A percentile compares a stretch with the other conserved stretches of the same genome.
Conservation (phyloP, 2,329 filamentous ascomycete species). For the Penicillium sp. region DNA sequence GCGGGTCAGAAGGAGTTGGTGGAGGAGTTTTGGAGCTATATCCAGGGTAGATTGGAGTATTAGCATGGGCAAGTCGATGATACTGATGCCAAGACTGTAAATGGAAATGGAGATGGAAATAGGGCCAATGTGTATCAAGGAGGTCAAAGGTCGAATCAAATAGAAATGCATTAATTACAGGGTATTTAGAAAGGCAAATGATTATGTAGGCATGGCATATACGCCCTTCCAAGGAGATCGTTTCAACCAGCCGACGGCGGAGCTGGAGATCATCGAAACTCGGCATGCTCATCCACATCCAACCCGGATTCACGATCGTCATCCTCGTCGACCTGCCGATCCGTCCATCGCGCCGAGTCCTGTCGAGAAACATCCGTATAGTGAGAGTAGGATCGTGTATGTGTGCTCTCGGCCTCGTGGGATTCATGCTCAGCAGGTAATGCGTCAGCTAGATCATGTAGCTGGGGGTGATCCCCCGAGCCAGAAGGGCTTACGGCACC, state of each 20-base stretch:
- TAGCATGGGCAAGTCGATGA: conserved; percentile 16
- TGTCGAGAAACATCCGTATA: conserved; percentile 33
- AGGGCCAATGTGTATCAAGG: background rate
- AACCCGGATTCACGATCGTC: conserved; percentile 51
- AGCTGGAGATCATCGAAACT: conserved; percentile 27
- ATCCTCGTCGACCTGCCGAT: conserved; percentile 64
- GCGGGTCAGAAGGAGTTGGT: conserved; percentile 48
- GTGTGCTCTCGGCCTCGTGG: conserved; percentile 19
- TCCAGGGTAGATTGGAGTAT: conserved; percentile 49
- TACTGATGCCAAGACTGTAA: background rate
- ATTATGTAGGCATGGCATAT: conserved; percentile 21
- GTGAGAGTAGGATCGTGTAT: conserved; percentile 13
- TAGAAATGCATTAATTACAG: conserved; percentile 18
- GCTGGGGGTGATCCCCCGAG: conserved; percentile 7
- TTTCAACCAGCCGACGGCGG: conserved; percentile 1
- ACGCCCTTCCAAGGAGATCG: too few relatives aligned
- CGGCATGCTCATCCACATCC: conserved; percentile 31
- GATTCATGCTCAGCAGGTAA: conserved; percentile 20
- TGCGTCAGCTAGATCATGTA: conserved; percentile 9
- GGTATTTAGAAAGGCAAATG: conserved; percentile 16
- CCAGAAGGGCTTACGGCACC: conserved; percentile 1
- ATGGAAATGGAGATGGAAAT: background rate
- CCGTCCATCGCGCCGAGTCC: conserved; percentile 70
- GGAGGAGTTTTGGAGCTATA: conserved; percentile 50
- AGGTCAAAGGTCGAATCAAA: background rate